Evolutionary conservation across 768 basidiomycete species (phyloP), one percentile per base, ranked within the genome.

Genomic region (Mrakia gelida): DNA sequence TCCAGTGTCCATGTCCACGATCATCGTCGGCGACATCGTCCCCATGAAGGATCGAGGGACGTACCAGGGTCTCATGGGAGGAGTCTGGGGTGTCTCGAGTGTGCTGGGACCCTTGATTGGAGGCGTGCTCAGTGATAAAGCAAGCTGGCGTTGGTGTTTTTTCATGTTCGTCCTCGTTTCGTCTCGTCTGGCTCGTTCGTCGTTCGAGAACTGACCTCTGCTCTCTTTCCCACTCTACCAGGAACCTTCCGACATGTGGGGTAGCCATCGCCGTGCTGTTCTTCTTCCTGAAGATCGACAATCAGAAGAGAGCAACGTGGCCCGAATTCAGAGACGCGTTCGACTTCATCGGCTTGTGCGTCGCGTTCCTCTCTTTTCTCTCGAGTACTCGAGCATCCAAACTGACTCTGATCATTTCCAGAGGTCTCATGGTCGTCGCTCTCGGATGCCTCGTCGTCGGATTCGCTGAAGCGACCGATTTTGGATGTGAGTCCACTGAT

Each of bases 101-200:
- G 77, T 78, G 3, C 38, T 78, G 10, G 77, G 77, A 28, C 80
- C 80, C 2, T 54, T 80, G 23, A 32, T 80, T 1, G 80, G 80
- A 18, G 80, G 80, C 7, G 32, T 80, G 1, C 49, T 80, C 0
- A 73, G 76, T 30, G 80, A 80, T 41, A 21, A 49, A 16, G 63
- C 30, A 15, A 5, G 16, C 15, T 80, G 80, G 76, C 28, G 76
- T 8, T 80, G 80, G 80, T 67, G 73, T 34, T 80, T 80, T 61
- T 78, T 61, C 28, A 78, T 78, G 71, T 77, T 13, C 4, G 71
- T 62, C 52, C 63, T 62, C 5, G 34, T 32, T 26, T 34, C 9
- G 9, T 15, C 32, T 32, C 23, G 0, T 8, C 23, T 26, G 10
- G 9, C n/a, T 56, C 32, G 7, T 34, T 43, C 34, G 21, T 26